These are phyloP conservation scores for Camellia japonica DNA, from an alignment of 148 eudicot genomes.

Conservation along the genomic window DNA sequence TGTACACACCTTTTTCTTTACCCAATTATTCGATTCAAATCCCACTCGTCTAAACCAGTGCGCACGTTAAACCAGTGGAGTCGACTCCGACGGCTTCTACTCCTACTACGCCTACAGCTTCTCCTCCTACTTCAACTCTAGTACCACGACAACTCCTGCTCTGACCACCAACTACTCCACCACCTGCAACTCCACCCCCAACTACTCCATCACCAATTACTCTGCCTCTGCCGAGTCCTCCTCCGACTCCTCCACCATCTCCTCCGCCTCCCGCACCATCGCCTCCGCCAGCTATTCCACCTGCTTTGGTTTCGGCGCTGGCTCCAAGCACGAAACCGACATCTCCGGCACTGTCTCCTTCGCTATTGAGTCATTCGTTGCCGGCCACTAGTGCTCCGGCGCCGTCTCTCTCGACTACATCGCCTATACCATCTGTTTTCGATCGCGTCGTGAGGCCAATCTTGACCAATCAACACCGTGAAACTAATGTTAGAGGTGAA, in stretches of 20 bases:
- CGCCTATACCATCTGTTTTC: constrained; percentile 40
- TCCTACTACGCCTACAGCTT: too few species aligned
- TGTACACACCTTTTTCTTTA: constrained; percentile 30
- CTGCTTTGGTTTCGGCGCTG: constrained; percentile 13
- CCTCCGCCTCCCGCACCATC: constrained; percentile 23
- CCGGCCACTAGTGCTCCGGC: constrained; percentile 28
- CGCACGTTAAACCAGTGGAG: too few species aligned
- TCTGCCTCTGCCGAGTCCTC: not conserved
- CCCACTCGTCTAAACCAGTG: too few species aligned
- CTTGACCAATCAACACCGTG: constrained; percentile 46
- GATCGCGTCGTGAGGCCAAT: constrained; percentile 75
- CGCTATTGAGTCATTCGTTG: constrained; percentile 21
- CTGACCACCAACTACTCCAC: too few species aligned
- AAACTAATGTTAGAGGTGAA: constrained; percentile 57
- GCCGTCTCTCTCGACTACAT: constrained; percentile 4
- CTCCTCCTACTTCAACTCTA: too few species aligned
- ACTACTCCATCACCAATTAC: too few species aligned
- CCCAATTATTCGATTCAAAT: too few species aligned
- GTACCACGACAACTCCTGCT: too few species aligned
- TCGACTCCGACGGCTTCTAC: too few species aligned
- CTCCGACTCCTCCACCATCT: constrained; percentile 13
- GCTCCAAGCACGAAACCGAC: constrained; percentile 14
- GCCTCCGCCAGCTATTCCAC: constrained; percentile 22
- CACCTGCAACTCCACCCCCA: too few species aligned
- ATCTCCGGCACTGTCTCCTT: constrained; percentile 19